Evolutionary conservation across 2,329 filamentous ascomycete species (phyloP).

Genomic region (Talaromyces funiculosus): DNA sequence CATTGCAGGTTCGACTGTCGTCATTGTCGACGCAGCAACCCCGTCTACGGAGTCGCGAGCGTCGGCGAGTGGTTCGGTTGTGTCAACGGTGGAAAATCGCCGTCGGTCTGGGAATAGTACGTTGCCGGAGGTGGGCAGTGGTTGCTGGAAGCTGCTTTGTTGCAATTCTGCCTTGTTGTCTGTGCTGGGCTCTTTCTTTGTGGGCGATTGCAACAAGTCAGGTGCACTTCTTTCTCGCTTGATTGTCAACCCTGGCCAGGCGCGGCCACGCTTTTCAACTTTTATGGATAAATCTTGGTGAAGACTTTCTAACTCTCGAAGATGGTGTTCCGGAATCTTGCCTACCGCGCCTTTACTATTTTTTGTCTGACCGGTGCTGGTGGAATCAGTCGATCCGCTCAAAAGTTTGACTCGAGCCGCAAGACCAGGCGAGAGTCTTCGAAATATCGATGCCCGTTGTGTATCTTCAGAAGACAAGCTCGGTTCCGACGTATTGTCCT

Average conservation of each 20-base stretch:
- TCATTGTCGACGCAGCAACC: slow-evolving; percentile 23
- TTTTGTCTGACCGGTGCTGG: slow-evolving; percentile 6
- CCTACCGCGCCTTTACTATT: slow-evolving; percentile 25
- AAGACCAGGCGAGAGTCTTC: slow-evolving; percentile 38
- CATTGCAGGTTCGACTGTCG: slow-evolving; percentile 24
- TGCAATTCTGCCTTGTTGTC: background rate
- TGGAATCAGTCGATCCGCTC: slow-evolving; percentile 30
- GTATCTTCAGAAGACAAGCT: slow-evolving; percentile 22
- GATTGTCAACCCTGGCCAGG: slow-evolving; percentile 25
- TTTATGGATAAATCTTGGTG: slow-evolving; percentile 37
- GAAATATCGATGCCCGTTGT: slow-evolving; percentile 32
- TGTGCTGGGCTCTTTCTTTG: slow-evolving; percentile 10
- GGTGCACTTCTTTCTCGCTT: slow-evolving; percentile 17
- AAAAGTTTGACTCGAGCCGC: slow-evolving; percentile 39
- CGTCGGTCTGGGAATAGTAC: background rate
- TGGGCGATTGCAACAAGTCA: slow-evolving; percentile 17
- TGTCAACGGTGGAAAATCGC: background rate
- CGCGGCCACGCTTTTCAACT: slow-evolving; percentile 32
- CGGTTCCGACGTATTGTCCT: slow-evolving; percentile 16
- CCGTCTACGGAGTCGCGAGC: slow-evolving; percentile 12
- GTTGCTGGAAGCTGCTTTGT: slow-evolving; percentile 2
- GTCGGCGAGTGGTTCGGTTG: slow-evolving; percentile 9
- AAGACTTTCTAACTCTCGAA: slow-evolving; percentile 37
- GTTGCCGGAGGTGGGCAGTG: background rate
- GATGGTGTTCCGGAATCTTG: slow-evolving; percentile 36